Evolutionary conservation across 257 asterid species (phyloP).

Genomic region (Nicotiana attenuata): DNA sequence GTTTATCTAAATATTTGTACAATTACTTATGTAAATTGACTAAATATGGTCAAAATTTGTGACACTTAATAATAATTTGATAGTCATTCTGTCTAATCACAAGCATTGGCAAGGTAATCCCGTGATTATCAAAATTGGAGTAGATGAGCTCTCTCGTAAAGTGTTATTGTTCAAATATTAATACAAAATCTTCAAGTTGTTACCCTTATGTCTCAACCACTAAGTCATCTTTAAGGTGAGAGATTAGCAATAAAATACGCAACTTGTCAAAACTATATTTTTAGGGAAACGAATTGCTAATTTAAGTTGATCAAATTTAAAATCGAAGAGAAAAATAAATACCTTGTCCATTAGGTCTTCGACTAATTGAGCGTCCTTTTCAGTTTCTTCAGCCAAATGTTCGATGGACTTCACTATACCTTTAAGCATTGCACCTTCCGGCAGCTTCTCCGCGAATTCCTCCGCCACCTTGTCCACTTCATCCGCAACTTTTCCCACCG

Average conservation of each 20-base stretch:
- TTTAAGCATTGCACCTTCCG: constrained; percentile 44
- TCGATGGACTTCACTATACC: constrained; percentile 34
- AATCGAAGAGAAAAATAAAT: not conserved
- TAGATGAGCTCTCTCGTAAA: no score
- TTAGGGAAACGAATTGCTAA: not conserved
- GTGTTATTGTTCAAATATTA: no score
- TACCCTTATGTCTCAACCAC: not conserved
- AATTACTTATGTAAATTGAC: no score
- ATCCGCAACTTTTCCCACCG: constrained; percentile 53
- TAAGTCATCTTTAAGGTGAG: not conserved
- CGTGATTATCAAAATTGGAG: no score
- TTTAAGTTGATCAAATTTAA: not conserved
- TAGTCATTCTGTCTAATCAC: no score
- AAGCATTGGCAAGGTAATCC: no score
- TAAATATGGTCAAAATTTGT: no score
- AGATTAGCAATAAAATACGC: not conserved
- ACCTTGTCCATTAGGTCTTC: constrained; percentile 63
- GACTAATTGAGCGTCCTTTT: constrained; percentile 41
- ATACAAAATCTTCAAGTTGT: not conserved
- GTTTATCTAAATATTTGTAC: no score
- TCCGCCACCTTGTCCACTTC: constrained; percentile 53
- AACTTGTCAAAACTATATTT: not conserved
- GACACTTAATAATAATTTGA: no score
- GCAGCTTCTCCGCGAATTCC: constrained; percentile 35
- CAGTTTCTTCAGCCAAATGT: constrained; percentile 46